phyloP scores from a whole-genome alignment of 441 rosid species.

The Adansonia madagascariensis region DNA sequence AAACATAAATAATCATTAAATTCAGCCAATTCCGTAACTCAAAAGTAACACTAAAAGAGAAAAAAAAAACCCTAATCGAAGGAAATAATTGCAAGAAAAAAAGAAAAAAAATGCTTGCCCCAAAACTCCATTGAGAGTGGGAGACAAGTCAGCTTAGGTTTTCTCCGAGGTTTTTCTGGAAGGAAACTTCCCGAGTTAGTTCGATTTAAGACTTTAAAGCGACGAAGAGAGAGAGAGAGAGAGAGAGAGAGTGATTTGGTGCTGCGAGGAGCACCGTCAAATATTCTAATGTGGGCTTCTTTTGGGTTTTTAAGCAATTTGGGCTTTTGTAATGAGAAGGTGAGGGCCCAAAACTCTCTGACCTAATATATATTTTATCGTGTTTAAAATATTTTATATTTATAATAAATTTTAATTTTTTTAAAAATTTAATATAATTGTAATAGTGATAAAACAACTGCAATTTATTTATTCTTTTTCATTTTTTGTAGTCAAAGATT shows the following conservation, averaged over 20 bases:
- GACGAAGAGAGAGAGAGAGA: not conserved
- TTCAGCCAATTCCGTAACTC: not conserved
- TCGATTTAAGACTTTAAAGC: not conserved
- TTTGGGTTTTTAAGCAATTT: not conserved
- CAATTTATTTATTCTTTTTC: too few relatives aligned
- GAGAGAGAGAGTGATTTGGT: not conserved
- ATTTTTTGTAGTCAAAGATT: too few relatives aligned
- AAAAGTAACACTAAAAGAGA: not conserved
- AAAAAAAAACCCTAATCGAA: not conserved
- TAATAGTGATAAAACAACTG: too few relatives aligned
- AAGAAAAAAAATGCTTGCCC: not conserved
- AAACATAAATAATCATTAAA: not conserved
- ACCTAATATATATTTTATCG: not conserved
- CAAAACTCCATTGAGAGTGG: slow-evolving; percentile 19
- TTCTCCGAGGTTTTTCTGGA: not conserved
- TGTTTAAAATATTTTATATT: too few relatives aligned
- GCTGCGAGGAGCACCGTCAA: not conserved
- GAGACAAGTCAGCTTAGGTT: not conserved
- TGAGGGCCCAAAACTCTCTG: not conserved
- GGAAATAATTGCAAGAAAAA: not conserved
- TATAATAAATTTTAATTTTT: too few relatives aligned
- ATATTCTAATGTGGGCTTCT: not conserved
- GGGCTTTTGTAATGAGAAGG: not conserved
- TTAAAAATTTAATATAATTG: too few relatives aligned
- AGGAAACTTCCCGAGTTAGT: not conserved